Evolutionary conservation across 176 grass and related monocot genomes (phyloP), one percentile per base, ranked within the genome.

Genomic region (Oryza brachyantha): DNA sequence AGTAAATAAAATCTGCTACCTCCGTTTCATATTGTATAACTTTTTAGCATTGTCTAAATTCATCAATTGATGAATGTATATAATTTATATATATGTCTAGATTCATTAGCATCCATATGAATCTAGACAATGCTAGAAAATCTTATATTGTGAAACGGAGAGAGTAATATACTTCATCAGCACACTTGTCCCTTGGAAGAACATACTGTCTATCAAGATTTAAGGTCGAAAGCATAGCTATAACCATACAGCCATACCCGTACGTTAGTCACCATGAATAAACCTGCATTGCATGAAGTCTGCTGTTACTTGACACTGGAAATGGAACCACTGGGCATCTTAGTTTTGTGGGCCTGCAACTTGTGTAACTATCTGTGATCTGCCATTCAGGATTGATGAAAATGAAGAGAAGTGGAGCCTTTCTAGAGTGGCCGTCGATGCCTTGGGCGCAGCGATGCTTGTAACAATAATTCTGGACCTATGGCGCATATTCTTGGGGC

Each of bases 401-500:
- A 94, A 88, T 5, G 43, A 31, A 39, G 76, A 79, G 76, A 88
- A 84, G 77, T 97, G 94, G 94, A 75, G 39, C 91, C 73, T 97
- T 54, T 60, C 87, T 37, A 97, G 94, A 66, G 91, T 97, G 40
- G 94, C 91, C 6, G 75, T 97, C 7, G 91, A 97, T 41, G 83
- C 91, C 43, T 22, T 94, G n/a, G 94, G 94, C 0, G 94, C 94
- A 13, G 94, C 94, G 0, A 97, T 97, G 94, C 91, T 97, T 10
- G 94, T 94, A 5, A 97, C 94, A 2, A 97, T 97, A 72, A 90
- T 97, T 27, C 87, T 97, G 0, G 94, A 97, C 50, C 32, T 97
- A 1, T 97, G 94, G 94, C 91, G 94, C 17, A 90, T 97, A 84
- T 97, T 94, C 64, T 54, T 97, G 60, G 94, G 94, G 52, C 89